Conservation (phyloP, 140 eudicot genomes). For the Oenanthe javanica region DNA sequence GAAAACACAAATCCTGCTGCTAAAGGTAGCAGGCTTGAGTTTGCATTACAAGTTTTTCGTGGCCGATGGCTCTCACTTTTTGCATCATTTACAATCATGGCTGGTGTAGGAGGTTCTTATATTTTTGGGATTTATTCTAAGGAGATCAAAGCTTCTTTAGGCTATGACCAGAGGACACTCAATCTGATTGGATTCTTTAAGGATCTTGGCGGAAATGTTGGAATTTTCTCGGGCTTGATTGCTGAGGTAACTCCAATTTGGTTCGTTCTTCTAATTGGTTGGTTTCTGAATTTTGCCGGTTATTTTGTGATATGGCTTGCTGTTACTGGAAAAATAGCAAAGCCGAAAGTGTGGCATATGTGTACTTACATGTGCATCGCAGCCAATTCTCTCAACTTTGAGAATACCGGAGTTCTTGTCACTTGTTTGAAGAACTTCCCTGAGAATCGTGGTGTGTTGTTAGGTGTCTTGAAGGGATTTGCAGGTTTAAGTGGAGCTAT, state of each 20-base stretch:
- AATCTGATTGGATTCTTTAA: constrained; percentile 47
- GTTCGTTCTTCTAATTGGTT: constrained; percentile 40
- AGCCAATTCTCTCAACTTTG: constrained; percentile 39
- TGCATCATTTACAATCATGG: constrained; percentile 35
- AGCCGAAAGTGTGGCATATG: constrained; percentile 45
- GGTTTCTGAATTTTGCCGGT: constrained; percentile 30
- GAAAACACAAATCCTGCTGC: constrained; percentile 4
- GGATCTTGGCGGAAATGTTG: constrained; percentile 47
- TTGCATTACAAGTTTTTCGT: constrained; percentile 18
- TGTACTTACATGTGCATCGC: constrained; percentile 44
- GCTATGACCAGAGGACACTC: constrained; percentile 43
- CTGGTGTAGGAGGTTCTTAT: constrained; percentile 36
- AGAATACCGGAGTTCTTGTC: constrained; percentile 43
- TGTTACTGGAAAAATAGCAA: constrained; percentile 28
- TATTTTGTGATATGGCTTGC: constrained; percentile 46
- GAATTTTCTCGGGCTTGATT: constrained; percentile 35
- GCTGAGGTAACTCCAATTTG: constrained; percentile 43
- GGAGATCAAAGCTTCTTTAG: constrained; percentile 33
- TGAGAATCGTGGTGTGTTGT: constrained; percentile 38
- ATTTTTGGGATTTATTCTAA: constrained; percentile 43
- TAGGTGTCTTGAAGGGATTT: constrained; percentile 46
- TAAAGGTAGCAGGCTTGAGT: constrained; percentile 6
- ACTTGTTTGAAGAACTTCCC: constrained; percentile 42
- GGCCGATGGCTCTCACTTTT: constrained; percentile 49
- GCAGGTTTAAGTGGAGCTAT: constrained; percentile 54